These are phyloP conservation scores for Priceomyces melissophilus DNA, from an alignment of 805 yeast species.

Conservation along the genomic window DNA sequence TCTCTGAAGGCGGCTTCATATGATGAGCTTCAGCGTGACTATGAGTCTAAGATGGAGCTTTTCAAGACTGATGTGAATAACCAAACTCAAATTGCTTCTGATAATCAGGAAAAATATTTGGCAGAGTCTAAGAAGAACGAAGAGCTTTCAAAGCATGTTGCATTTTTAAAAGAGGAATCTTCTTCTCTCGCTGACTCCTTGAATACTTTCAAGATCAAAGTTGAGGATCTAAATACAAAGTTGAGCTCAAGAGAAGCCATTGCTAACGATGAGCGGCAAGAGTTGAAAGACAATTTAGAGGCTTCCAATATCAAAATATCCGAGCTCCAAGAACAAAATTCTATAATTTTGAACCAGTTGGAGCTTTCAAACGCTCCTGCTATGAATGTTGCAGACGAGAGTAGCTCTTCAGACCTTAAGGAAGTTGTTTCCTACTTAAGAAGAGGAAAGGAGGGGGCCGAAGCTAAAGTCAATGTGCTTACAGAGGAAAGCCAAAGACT, in stretches of 20 bases:
- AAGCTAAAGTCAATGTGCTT: constrained; percentile 41
- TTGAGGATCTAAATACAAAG: constrained; percentile 9
- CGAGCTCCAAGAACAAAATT: constrained; percentile 66
- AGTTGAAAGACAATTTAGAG: constrained; percentile 35
- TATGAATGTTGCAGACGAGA: constrained; percentile 8
- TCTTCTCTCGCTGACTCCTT: constrained; percentile 12
- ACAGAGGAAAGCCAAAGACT: constrained; percentile 53
- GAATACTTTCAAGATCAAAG: constrained; percentile 8
- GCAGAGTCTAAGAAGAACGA: constrained; percentile 54
- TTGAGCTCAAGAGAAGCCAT: constrained; percentile 16
- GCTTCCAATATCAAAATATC: constrained; percentile 42
- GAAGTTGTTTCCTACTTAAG: constrained; percentile 63
- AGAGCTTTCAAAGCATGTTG: constrained; percentile 38
- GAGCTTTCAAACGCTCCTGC: constrained; percentile 32
- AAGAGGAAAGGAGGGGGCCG: constrained; percentile 70
- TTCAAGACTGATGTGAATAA: constrained; percentile 28
- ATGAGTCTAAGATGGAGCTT: constrained; percentile 25
- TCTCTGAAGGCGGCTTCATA: constrained; percentile 30
- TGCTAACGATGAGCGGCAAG: constrained; percentile 18
- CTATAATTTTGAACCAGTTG: constrained; percentile 63
- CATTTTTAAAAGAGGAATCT: constrained; percentile 15
- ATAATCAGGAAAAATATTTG: constrained; percentile 54
- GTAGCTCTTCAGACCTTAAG: constrained; percentile 21
- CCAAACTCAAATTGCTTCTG: constrained; percentile 46
- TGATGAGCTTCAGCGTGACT: constrained; percentile 30